Evolutionary conservation across 805 yeast species (phyloP), one percentile per base, ranked within the genome.

Genomic region (Candida stauntonica): DNA sequence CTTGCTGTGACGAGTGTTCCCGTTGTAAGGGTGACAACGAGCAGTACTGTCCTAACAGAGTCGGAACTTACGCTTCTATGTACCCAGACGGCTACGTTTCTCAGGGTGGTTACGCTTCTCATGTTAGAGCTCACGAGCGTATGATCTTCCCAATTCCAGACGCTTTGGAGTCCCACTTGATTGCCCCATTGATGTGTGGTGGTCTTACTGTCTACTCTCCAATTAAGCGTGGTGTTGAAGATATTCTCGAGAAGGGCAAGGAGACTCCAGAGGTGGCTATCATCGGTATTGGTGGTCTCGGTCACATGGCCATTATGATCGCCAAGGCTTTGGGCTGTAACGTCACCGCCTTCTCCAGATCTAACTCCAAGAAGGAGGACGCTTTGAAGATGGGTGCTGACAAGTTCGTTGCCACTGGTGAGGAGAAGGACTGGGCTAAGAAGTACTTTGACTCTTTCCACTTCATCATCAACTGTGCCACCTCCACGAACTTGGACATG

Each of bases 181-280:
- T 77, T 20, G 88, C 87, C 4, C 88, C 89, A 36, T 63, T 83
- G 63, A 62, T 81, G 64, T 83, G 91, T 66, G 91, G 86, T 39
- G 91, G 91, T 39, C 64, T 80, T 55, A 83, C 91, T 11, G 79
- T 77, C 12, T 82, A 65, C 63, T 73, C 85, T 7, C 91, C 91
- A 39, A 60, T 83, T 49, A 64, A 72, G 42, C 68, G 80, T 59
- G 52, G 52, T 23, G 51, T 55, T 21, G 35, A 47, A 39, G 56
- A 46, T 33, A 32, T 48, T 15, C 24, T 52, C 17, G 46, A 33
- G 3, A 43, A 42, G 24, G 49, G 54, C 33, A 39, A 45, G 35
- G 32, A 29, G n/a, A 38, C 41, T 5, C 61, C 64, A 56, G 65
- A 66, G 39, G 75, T 75, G 34, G 81, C 77, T 48, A 63, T 77